phyloP scores from a whole-genome alignment of 2,329 filamentous ascomycete species.

The Drechslerella dactyloides region DNA sequence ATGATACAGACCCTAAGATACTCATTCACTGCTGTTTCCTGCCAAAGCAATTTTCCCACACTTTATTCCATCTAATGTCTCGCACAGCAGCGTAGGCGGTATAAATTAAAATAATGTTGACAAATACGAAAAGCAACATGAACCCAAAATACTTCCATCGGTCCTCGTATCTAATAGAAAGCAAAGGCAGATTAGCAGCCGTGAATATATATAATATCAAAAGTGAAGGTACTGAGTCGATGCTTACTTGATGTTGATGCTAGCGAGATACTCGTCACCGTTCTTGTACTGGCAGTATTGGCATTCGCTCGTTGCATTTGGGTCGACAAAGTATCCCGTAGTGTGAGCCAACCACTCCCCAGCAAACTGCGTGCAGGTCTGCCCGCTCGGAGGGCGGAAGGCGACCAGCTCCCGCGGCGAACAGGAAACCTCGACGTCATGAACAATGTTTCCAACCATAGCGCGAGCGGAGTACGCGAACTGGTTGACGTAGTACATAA shows the following conservation, averaged over 20 bases:
- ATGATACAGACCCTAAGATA: too few species aligned
- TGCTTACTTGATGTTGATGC: conserved; percentile 61
- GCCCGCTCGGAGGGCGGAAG: conserved; percentile 70
- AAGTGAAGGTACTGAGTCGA: not conserved
- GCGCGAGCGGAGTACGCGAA: conserved; percentile 75
- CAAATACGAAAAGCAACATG: conserved; percentile 52
- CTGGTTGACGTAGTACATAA: conserved; percentile 68
- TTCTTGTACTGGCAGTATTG: conserved; percentile 72
- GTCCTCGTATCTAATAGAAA: too few species aligned
- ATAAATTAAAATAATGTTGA: conserved; percentile 52
- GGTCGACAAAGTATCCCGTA: conserved; percentile 70
- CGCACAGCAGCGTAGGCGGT: conserved; percentile 53
- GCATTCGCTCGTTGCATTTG: conserved; percentile 66
- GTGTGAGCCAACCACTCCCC: conserved; percentile 64
- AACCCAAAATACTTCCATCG: conserved; percentile 54
- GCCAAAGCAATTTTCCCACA: conserved; percentile 47
- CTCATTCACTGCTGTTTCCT: conserved; percentile 45
- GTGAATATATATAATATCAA: not conserved
- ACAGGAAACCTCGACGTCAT: conserved; percentile 63
- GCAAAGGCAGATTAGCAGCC: conserved; percentile 23
- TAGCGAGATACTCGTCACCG: conserved; percentile 71
- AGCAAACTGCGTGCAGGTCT: conserved; percentile 72
- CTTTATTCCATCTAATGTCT: conserved; percentile 53
- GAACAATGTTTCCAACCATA: conserved; percentile 69
- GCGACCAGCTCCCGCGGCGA: conserved; percentile 66